Evolutionary conservation across 2,329 filamentous ascomycete genomes (phyloP).

Genomic region (Alternaria dauci): DNA sequence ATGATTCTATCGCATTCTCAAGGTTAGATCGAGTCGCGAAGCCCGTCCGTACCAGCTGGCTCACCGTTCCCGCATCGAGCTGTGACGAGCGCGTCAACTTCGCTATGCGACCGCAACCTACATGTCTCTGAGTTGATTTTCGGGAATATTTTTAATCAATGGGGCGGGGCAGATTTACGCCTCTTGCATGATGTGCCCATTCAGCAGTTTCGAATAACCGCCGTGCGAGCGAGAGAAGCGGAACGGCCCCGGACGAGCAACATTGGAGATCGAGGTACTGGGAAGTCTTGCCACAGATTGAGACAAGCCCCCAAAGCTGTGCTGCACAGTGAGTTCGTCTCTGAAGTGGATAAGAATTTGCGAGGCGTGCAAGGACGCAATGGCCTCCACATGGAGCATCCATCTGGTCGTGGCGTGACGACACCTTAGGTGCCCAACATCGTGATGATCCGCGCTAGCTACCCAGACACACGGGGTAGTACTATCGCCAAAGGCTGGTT

Average conservation of each 20-base stretch:
- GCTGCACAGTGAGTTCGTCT: slow-evolving; percentile 4
- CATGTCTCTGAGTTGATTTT: slow-evolving; percentile 1
- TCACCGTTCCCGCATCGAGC: slow-evolving; percentile 9
- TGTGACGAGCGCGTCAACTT: slow-evolving; percentile 10
- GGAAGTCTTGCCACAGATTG: slow-evolving; percentile 9
- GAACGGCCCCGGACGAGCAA: slow-evolving; percentile 16
- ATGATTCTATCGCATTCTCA: neutral
- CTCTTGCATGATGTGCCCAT: slow-evolving; percentile 16
- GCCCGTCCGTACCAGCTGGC: slow-evolving; percentile 2
- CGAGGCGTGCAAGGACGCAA: slow-evolving; percentile 7
- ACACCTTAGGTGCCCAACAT: slow-evolving; percentile 2
- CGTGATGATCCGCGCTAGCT: slow-evolving; percentile 18
- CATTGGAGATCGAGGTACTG: slow-evolving; percentile 3
- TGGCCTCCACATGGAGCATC: slow-evolving; percentile 1
- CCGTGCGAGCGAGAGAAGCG: slow-evolving; percentile 17
- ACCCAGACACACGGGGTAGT: slow-evolving; percentile 31
- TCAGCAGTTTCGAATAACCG: slow-evolving; percentile 23
- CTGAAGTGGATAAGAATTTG: slow-evolving; percentile 6
- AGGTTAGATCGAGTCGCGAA: neutral
- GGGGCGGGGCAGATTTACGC: slow-evolving; percentile 12
- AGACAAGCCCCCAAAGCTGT: slow-evolving; percentile 12
- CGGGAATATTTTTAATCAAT: slow-evolving; percentile 1
- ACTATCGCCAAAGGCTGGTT: neutral
- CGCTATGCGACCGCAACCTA: slow-evolving; percentile 1
- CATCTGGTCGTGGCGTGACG: slow-evolving; percentile 3